Evolutionary conservation across 139 green algal species (phyloP).

Genomic region (Chlamydomonas asymmetrica): DNA sequence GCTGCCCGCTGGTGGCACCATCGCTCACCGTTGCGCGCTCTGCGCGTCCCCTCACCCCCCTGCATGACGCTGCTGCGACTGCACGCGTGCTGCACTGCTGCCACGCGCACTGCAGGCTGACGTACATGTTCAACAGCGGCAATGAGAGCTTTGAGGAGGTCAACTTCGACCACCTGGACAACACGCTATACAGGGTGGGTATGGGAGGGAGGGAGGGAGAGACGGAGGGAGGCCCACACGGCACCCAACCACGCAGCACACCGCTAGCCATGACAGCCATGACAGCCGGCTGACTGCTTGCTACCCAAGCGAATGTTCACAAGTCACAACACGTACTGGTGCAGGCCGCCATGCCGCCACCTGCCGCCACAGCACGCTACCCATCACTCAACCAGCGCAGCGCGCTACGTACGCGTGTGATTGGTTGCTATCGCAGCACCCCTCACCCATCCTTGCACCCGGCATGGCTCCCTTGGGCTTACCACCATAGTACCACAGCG

Average conservation of each 20-base stretch:
- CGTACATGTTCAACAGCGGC: constrained; percentile 38
- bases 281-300: not conserved
- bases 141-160: constrained; percentile 41
- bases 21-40: not conserved
- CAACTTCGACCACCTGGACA: constrained; percentile 21
- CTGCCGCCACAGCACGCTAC: too few relatives aligned
- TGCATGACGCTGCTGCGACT: not conserved
- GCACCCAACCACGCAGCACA: constrained; percentile 2
- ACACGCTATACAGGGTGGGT: too few relatives aligned
- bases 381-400: too few relatives aligned
- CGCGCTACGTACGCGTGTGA: too few relatives aligned
- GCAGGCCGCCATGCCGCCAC: too few relatives aligned
- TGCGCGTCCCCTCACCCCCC: not conserved
- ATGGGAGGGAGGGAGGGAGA: not conserved
- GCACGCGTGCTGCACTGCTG: too few relatives aligned
- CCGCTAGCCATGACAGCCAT: not conserved
- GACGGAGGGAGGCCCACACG: not conserved
- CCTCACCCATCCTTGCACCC: too few relatives aligned
- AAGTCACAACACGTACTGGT: too few relatives aligned
- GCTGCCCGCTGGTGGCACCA: not conserved
- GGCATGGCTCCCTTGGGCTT: too few relatives aligned
- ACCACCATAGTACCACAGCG: too few relatives aligned
- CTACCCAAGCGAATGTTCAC: not conserved
- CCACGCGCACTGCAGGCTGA: constrained; percentile 28
- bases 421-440: too few relatives aligned